Percentiles rank a stretch among this genome's conserved stretches.
Evolutionary conservation across 2,329 filamentous ascomycete genomes (phyloP).

Genomic region (Trichoderma guizhouense): DNA sequence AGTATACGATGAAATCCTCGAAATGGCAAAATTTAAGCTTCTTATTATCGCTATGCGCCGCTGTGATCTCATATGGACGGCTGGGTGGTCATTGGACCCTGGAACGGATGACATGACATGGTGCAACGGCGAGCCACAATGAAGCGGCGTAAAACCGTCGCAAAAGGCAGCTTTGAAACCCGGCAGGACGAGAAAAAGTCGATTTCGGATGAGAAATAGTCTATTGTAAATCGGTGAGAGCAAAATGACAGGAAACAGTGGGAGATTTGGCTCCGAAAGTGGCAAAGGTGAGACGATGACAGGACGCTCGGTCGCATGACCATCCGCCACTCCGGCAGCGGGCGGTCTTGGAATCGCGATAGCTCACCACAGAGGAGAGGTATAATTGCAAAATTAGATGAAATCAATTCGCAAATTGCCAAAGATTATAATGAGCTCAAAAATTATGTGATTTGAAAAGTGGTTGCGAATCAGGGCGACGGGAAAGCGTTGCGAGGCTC

Average conservation of each 20-base stretch:
- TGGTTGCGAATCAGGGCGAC: conserved; percentile 21
- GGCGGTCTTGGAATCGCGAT: conserved; percentile 10
- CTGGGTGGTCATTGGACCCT: conserved; percentile 5
- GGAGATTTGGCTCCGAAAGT: not conserved
- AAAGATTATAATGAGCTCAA: not conserved
- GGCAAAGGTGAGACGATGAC: conserved; percentile 11
- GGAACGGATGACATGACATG: conserved; percentile 5
- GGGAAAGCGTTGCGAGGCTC: conserved; percentile 22
- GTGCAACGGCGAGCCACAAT: conserved; percentile 4
- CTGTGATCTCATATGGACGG: not conserved
- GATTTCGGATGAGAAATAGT: not conserved
- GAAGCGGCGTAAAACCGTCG: not conserved
- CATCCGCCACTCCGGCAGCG: conserved; percentile 12
- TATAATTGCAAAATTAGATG: not conserved
- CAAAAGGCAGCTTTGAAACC: not conserved
- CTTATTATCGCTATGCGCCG: not conserved
- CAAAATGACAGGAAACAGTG: not conserved
- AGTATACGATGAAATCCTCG: not conserved
- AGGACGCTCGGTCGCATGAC: conserved; percentile 14
- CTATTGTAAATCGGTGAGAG: not conserved
- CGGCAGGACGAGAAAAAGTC: not conserved
- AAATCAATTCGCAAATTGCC: not conserved
- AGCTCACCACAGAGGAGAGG: not conserved
- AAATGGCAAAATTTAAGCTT: not conserved
- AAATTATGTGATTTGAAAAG: not conserved